These are phyloP conservation scores for Catunica adiposa DNA, from an alignment of 2,329 filamentous ascomycete species.

Conservation along the genomic window DNA sequence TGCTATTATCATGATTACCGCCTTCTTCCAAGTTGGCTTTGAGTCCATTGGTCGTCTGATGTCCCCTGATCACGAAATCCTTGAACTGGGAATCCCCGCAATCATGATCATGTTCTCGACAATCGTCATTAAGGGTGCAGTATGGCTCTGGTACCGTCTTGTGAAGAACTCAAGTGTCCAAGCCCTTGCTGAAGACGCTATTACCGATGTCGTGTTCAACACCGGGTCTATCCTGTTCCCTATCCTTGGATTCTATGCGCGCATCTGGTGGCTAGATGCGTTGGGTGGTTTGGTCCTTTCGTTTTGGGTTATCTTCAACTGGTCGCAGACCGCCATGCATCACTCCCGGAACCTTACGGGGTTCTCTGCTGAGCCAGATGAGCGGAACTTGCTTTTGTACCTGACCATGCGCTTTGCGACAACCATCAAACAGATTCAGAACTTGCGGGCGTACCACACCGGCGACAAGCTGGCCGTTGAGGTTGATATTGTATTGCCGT, in stretches of 20 bases:
- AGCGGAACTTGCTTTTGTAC: conserved; percentile 74
- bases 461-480: conserved; percentile 71
- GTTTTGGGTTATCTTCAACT: conserved; percentile 61
- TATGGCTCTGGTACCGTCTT: conserved; percentile 76
- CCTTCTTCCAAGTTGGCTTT: conserved; percentile 62
- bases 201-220: conserved; percentile 78
- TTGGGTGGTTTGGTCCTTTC: conserved; percentile 66
- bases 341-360: conserved; percentile 72
- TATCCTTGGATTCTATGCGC: conserved; percentile 57
- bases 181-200: conserved; percentile 44
- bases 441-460: conserved; percentile 67
- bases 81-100: conserved; percentile 56
- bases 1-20: conserved; percentile 73
- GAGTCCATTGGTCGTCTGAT: conserved; percentile 51
- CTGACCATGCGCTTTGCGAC: conserved; percentile 87
- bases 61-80: conserved; percentile 44
- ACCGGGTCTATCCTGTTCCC: conserved; percentile 78
- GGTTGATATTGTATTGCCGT: conserved; percentile 70
- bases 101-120: conserved; percentile 68
- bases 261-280: conserved; percentile 71
- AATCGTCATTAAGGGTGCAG: conserved; percentile 63
- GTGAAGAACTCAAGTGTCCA: conserved; percentile 78
- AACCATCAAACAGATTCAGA: conserved; percentile 72
- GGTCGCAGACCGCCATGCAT: conserved; percentile 54
- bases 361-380: conserved; percentile 60